A percentile compares a stretch with the other conserved stretches of the same genome.
These are phyloP conservation scores for Claviceps sorghi DNA, from an alignment of 2,329 filamentous ascomycete genomes.

Conservation along the genomic window DNA sequence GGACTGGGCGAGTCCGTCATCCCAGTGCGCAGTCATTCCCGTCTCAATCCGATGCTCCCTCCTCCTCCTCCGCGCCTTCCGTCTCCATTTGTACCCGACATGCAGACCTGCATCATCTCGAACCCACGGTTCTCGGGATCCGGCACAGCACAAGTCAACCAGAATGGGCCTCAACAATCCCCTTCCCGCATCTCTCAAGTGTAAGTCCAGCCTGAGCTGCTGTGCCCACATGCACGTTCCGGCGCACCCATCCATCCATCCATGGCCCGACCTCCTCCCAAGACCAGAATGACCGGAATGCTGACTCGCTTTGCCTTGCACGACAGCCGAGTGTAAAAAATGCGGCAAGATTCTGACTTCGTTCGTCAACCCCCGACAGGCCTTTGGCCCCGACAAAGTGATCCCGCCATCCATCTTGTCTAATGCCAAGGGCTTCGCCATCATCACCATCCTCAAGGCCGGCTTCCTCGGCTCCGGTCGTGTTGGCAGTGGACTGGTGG, in stretches of 20 bases:
- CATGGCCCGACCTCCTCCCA: background rate
- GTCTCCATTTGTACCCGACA: background rate
- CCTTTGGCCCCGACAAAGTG: slow-evolving; percentile 92
- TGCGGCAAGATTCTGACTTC: slow-evolving; percentile 89
- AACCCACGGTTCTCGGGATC: background rate
- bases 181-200: slow-evolving; percentile 51
- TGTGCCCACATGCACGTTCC: background rate
- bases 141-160: too few relatives aligned
- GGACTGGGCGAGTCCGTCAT: too few relatives aligned
- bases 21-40: too few relatives aligned
- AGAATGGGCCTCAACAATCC: slow-evolving; percentile 52
- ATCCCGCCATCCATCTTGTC: slow-evolving; percentile 83
- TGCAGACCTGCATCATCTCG: background rate
- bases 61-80: background rate
- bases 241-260: too few relatives aligned
- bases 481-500: slow-evolving; percentile 69
- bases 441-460: slow-evolving; percentile 76
- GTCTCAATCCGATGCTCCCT: too few relatives aligned
- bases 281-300: background rate
- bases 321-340: slow-evolving; percentile 86
- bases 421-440: slow-evolving; percentile 80
- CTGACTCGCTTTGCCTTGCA: slow-evolving; percentile 3
- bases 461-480: slow-evolving; percentile 73
- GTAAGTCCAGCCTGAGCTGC: slow-evolving; percentile 30
- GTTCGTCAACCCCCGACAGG: slow-evolving; percentile 84